Base-by-base conservation (phyloP, 2,329 filamentous ascomycete genomes). In the Fusarium sp. region DNA sequence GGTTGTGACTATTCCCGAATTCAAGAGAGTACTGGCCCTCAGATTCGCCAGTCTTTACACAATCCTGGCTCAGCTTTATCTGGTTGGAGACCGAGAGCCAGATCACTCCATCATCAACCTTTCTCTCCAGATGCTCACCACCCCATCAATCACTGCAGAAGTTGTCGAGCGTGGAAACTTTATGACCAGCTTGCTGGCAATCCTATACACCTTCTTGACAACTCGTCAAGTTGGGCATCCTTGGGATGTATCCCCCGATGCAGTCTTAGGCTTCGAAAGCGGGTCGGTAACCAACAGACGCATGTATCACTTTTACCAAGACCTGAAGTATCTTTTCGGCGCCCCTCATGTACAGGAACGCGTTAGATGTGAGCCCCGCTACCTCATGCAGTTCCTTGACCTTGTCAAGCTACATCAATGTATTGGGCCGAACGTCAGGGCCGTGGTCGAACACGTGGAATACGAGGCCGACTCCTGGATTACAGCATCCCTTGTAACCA, bases 381-480 rank as follows among this genome's bases (percentile, higher is more conserved):
- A 99, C 78, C 87, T 98, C 61, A 86, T 97, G 80, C 97, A 99
- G 78, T 99, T 98, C 82, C 85, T 99, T 48, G 97, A 99, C 79
- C 86, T 99, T 21, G 94, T 97, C 72, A 98, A 98, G 81, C 88
- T 99, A 49, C 95, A 98, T 73, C 97, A 99, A 83, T 95, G 96
- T 33, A 98, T 99, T 62, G 98, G 95, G 76, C 96, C 96, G 4
- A 99, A 98, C 77, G 87, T 95, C 31, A 78, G 97, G 69, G 96
- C 95, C 5, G 90, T 98, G 27, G 94, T 95, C 21, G 96, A 98
- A 78, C 96, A 99, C 80, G 93, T 99, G 37, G 97, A 99, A 81
- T 99, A 98, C 79, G 96, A 99, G 82, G 97, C 95, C 4, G 97
- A 99, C 82, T 93, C 94, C 25, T 99, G 96, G 96, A 98, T 99